Conservation (phyloP, 805 yeast genomes). For the Ogataea paradorogensis region DNA sequence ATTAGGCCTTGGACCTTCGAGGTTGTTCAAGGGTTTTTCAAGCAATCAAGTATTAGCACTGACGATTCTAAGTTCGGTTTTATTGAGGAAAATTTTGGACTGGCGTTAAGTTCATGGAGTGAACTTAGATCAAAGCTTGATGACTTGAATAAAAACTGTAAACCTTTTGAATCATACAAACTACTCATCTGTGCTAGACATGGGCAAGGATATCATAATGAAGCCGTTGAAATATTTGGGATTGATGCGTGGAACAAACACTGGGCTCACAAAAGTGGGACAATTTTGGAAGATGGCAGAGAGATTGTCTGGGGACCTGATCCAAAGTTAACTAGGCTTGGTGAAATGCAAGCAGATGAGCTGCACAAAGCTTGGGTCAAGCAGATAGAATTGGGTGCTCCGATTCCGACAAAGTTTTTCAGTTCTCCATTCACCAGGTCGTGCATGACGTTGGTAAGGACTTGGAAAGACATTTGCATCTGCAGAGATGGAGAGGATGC, state of each 20-base stretch:
- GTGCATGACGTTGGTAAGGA: slow-evolving; percentile 50
- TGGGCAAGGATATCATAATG: slow-evolving; percentile 69
- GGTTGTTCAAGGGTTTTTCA: slow-evolving; percentile 48
- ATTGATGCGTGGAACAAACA: slow-evolving; percentile 53
- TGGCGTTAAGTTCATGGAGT: slow-evolving; percentile 40
- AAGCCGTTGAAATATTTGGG: slow-evolving; percentile 54
- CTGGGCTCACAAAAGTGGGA: slow-evolving; percentile 49
- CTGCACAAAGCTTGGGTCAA: slow-evolving; percentile 42
- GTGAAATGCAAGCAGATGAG: slow-evolving; percentile 53
- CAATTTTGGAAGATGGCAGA: slow-evolving; percentile 43
- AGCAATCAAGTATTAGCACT: slow-evolving; percentile 41
- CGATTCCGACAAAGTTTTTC: slow-evolving; percentile 55
- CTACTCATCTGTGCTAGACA: slow-evolving; percentile 58
- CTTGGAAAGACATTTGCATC: slow-evolving; percentile 44
- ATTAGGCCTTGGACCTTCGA: slow-evolving; percentile 46
- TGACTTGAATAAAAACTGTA: slow-evolving; percentile 32
- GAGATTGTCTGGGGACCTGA: slow-evolving; percentile 54
- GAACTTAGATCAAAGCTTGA: slow-evolving; percentile 33
- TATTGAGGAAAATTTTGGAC: slow-evolving; percentile 43
- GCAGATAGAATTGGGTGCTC: slow-evolving; percentile 46
- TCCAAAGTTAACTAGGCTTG: slow-evolving; percentile 54
- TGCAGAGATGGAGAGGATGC: slow-evolving; percentile 25
- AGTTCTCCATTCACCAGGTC: slow-evolving; percentile 66
- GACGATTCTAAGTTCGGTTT: slow-evolving; percentile 48
- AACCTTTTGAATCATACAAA: slow-evolving; percentile 42